These are phyloP conservation scores for Nymphaea thermarum DNA, from an alignment of 164 flowering plant genomes.

Conservation along the genomic window DNA sequence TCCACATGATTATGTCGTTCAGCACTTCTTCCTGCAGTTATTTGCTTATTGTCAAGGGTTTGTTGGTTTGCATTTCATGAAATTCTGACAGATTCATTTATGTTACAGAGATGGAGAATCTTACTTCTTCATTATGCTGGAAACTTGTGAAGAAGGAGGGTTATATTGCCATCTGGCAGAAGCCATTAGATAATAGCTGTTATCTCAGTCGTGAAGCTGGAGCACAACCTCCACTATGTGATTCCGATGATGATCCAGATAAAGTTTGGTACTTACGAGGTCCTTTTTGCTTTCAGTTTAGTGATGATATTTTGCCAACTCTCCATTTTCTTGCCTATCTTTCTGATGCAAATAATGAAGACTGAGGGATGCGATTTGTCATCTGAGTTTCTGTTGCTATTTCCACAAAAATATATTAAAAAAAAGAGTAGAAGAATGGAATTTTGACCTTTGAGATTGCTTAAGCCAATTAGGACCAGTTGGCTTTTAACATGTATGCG, in stretches of 20 bases:
- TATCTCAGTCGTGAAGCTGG: slow-evolving; percentile 53
- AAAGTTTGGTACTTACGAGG: slow-evolving; percentile 51
- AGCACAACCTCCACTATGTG: slow-evolving; percentile 60
- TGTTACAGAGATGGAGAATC: slow-evolving; percentile 63
- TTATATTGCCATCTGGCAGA: slow-evolving; percentile 73
- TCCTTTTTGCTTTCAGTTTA: not conserved
- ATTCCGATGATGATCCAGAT: slow-evolving; percentile 62
- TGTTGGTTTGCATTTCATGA: not conserved
- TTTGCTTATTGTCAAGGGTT: too few species aligned
- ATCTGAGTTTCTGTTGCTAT: too few species aligned
- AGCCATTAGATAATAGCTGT: slow-evolving; percentile 64
- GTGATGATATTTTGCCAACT: not conserved
- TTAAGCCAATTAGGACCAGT: too few species aligned
- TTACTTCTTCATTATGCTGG: slow-evolving; percentile 76
- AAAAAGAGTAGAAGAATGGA: too few species aligned
- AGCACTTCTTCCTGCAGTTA: too few species aligned
- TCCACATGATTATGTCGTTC: too few species aligned
- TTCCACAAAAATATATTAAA: too few species aligned
- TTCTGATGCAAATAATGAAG: not conserved
- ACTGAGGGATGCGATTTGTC: too few species aligned
- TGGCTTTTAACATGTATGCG: too few species aligned
- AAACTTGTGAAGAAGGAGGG: slow-evolving; percentile 75
- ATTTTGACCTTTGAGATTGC: too few species aligned
- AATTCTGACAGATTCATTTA: not conserved
- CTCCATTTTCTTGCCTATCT: not conserved